Conservation (phyloP, 177 flowering plant genomes). For the Telopea speciosissima region DNA sequence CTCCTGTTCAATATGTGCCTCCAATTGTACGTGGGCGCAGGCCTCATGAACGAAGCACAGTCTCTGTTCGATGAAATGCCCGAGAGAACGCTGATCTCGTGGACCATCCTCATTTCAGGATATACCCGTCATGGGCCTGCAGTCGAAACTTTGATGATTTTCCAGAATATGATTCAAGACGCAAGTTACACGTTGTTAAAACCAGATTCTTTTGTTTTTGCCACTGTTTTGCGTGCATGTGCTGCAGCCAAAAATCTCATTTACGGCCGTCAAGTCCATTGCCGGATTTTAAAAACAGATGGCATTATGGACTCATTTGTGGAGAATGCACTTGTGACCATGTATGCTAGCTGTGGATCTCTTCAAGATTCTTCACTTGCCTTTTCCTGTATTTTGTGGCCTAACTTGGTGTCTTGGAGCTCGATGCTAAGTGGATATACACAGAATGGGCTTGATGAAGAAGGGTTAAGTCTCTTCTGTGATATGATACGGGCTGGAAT, state of each 20-base stretch:
- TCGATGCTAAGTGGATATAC: conserved; percentile 27
- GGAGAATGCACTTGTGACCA: conserved; percentile 29
- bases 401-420: conserved; percentile 31
- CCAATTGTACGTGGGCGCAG: conserved; percentile 15
- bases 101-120: conserved; percentile 34
- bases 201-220: conserved; percentile 28
- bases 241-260: conserved; percentile 9
- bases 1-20: conserved; percentile 18
- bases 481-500: conserved; percentile 18
- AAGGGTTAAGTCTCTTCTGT: conserved; percentile 23
- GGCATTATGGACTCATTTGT: conserved; percentile 21
- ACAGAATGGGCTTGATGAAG: conserved; percentile 24
- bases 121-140: conserved; percentile 25
- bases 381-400: conserved; percentile 19
- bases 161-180: conserved; percentile 15
- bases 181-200: background rate
- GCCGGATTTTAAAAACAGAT: conserved; percentile 17
- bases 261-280: conserved; percentile 23
- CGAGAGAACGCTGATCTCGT: conserved; percentile 21
- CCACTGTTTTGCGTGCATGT: conserved; percentile 26
- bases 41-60: conserved; percentile 24
- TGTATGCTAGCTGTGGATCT: conserved; percentile 30
- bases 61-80: conserved; percentile 28
- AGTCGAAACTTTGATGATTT: conserved; percentile 15
- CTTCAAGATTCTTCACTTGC: conserved; percentile 18